phyloP scores from a whole-genome alignment of 192 early-diverging fungal species.

The Coemansia sp. region DNA sequence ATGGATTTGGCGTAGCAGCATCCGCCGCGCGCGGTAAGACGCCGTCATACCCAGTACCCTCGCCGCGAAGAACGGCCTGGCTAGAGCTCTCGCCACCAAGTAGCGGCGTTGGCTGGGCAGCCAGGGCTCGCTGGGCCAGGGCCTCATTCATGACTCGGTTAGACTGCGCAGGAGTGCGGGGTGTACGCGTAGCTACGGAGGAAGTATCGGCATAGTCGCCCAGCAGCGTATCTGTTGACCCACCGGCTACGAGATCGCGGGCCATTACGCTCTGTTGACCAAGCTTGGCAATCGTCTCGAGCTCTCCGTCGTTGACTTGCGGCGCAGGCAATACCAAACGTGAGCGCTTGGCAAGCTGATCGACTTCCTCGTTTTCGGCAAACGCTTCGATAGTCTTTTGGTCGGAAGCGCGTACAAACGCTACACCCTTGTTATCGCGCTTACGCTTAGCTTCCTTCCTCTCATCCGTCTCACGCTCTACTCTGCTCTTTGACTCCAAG shows the following conservation, averaged over 20 bases:
- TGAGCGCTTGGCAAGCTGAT: conserved; percentile 73
- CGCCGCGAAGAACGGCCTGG: conserved; percentile 32
- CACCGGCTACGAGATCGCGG: conserved; percentile 66
- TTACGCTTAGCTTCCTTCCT: conserved; percentile 78
- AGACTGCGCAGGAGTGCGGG: conserved; percentile 55
- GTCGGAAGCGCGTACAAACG: conserved; percentile 61
- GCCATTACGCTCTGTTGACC: conserved; percentile 81
- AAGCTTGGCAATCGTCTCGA: conserved; percentile 92
- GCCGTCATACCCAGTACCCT: conserved; percentile 66
- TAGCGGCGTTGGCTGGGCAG: conserved; percentile 80
- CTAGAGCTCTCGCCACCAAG: conserved; percentile 71
- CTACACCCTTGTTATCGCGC: conserved; percentile 59
- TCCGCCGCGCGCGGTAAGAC: conserved; percentile 61
- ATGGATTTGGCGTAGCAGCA: conserved; percentile 83
- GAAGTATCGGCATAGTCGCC: conserved; percentile 72
- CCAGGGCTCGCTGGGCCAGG: conserved; percentile 78
- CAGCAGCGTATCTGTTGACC: conserved; percentile 70
- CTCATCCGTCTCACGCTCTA: conserved; percentile 83
- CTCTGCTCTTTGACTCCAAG: conserved; percentile 84
- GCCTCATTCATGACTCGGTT: conserved; percentile 82
- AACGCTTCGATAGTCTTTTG: conserved; percentile 40
- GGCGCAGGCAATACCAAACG: conserved; percentile 86
- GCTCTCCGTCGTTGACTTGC: conserved; percentile 87
- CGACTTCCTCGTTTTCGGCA: conserved; percentile 63
- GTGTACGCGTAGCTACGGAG: conserved; percentile 44